phyloP scores from a whole-genome alignment of 73 alveolate species.

The Tetrahymena elliotti region DNA sequence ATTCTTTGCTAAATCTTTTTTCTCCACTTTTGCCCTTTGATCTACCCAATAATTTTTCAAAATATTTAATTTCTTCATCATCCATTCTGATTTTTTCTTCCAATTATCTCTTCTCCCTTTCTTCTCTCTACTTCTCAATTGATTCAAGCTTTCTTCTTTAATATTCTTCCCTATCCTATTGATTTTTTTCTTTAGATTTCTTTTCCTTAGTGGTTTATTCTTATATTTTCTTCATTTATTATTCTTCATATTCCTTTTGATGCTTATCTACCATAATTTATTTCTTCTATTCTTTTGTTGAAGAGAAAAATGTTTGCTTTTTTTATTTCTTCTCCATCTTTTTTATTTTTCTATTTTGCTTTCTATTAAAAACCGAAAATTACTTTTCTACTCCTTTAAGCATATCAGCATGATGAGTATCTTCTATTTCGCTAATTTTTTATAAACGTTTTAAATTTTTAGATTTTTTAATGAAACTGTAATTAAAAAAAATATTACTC shows the following conservation, averaged over 20 bases:
- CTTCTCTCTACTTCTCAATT: background rate
- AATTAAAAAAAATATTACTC: background rate
- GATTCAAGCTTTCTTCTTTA: background rate
- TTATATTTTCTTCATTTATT: background rate
- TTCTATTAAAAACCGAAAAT: background rate
- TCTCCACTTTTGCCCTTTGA: background rate
- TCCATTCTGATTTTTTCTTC: background rate
- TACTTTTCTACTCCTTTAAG: background rate
- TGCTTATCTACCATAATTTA: background rate
- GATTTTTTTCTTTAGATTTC: background rate
- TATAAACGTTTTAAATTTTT: background rate
- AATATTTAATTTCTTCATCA: background rate
- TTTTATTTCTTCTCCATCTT: background rate
- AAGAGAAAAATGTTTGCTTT: background rate
- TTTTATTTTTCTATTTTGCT: background rate
- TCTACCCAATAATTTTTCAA: background rate
- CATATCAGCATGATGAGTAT: background rate
- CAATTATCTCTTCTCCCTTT: background rate
- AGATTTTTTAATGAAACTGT: background rate
- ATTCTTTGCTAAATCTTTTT: background rate
- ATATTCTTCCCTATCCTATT: background rate
- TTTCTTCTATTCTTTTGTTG: background rate
- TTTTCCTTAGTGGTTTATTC: background rate
- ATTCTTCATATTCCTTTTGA: background rate
- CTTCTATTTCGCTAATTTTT: background rate